phyloP scores from a whole-genome alignment of 2,329 filamentous ascomycete species.

The Aspergillus piperis region DNA sequence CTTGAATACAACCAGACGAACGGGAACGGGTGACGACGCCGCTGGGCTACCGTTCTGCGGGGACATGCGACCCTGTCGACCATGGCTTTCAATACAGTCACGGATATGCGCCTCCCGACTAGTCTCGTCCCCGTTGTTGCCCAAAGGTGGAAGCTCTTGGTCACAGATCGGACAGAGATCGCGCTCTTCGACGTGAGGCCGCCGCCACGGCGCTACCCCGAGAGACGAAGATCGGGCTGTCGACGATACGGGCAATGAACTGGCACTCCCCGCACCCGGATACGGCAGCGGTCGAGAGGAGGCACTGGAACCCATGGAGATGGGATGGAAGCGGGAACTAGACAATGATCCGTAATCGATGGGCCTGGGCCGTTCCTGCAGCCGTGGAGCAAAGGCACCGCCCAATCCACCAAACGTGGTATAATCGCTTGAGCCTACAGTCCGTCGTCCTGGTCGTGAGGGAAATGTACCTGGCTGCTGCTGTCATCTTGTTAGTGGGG shows the following conservation, averaged over 20 bases:
- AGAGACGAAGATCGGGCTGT: conserved; percentile 3
- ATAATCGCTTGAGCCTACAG: conserved; percentile 29
- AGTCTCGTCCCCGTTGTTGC: conserved; percentile 40
- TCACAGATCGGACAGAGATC: conserved; percentile 53
- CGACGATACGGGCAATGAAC: conserved; percentile 10
- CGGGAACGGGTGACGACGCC: conserved; percentile 25
- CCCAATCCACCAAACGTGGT: conserved; percentile 19
- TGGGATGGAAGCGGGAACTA: conserved; percentile 8
- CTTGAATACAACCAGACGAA: conserved; percentile 51
- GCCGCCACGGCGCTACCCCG: conserved; percentile 5
- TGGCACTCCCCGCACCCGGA: conserved; percentile 5
- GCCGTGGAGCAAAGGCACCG: conserved; percentile 14
- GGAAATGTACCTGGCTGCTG: conserved; percentile 18
- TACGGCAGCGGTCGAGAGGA: conserved; percentile 15
- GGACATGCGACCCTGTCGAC: conserved; percentile 24
- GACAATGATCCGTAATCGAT: conserved; percentile 20
- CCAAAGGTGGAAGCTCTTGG: conserved; percentile 40
- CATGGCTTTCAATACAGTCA: conserved; percentile 45
- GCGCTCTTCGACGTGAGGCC: conserved; percentile 39
- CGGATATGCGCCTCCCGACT: conserved; percentile 49
- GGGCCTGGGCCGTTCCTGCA: conserved; percentile 21
- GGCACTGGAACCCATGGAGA: conserved; percentile 3
- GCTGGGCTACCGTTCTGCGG: conserved; percentile 22
- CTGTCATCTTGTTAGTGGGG: conserved; percentile 3
- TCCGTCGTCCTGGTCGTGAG: conserved; percentile 27